Conservation (phyloP, 2,329 filamentous ascomycete species). For the Phaeosphaeria sp. region DNA sequence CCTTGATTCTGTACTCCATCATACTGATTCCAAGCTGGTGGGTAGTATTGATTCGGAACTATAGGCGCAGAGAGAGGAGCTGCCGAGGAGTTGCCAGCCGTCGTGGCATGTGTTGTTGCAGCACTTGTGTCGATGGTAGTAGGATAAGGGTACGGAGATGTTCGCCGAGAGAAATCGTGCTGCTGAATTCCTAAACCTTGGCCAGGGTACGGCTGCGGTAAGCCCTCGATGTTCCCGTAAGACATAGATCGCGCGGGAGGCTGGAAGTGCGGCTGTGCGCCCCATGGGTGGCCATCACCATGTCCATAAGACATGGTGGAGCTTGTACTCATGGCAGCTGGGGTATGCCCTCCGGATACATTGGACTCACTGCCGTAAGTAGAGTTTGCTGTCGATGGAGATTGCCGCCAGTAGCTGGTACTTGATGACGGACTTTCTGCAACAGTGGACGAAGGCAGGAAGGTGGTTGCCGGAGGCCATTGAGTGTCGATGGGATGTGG, state of each 20-base stretch:
- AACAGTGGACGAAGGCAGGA: constrained; percentile 44
- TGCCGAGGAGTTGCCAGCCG: constrained; percentile 31
- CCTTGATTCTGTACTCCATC: constrained; percentile 29
- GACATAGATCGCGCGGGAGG: constrained; percentile 49
- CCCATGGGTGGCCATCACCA: constrained; percentile 40
- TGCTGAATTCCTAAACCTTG: constrained; percentile 40
- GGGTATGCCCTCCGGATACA: constrained; percentile 42
- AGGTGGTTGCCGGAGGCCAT: constrained; percentile 40
- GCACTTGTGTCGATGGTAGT: constrained; percentile 42
- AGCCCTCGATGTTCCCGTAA: constrained; percentile 48
- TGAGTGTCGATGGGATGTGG: constrained; percentile 46
- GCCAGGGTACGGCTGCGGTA: constrained; percentile 40
- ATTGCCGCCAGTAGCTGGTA: constrained; percentile 44
- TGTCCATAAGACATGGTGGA: constrained; percentile 46
- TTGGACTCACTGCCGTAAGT: constrained; percentile 47
- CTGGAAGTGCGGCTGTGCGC: constrained; percentile 33
- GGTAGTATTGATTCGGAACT: constrained; percentile 38
- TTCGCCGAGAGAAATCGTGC: constrained; percentile 40
- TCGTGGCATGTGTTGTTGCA: constrained; percentile 30
- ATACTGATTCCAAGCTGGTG: constrained; percentile 40
- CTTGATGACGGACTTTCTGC: constrained; percentile 43
- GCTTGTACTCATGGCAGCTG: constrained; percentile 44
- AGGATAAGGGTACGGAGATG: constrained; percentile 44
- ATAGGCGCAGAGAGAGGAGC: constrained; percentile 46
- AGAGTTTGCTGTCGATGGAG: constrained; percentile 42